phyloP scores from a whole-genome alignment of 305 asterid species.

The Fraxinus sp. region DNA sequence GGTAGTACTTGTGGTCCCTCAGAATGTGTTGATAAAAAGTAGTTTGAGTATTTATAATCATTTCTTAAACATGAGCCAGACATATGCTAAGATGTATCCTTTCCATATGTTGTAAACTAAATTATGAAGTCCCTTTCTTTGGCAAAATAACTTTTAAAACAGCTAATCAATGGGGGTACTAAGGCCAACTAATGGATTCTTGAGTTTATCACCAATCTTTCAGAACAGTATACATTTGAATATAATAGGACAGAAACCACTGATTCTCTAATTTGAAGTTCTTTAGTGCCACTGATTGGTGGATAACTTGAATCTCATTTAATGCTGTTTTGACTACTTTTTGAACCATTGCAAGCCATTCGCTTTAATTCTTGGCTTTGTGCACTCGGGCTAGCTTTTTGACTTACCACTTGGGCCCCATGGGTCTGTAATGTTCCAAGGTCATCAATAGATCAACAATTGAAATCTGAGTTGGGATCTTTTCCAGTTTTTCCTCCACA shows the following conservation, averaged over 20 bases:
- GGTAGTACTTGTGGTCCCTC: not conserved
- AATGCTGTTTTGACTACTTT: not conserved
- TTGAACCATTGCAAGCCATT: not conserved
- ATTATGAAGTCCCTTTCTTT: not conserved
- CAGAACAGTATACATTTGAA: not conserved
- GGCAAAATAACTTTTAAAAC: not conserved
- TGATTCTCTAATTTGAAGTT: not conserved
- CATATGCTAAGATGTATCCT: not conserved
- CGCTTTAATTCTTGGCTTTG: not conserved
- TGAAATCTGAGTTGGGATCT: not conserved
- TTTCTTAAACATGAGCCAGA: not conserved
- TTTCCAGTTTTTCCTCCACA: not conserved
- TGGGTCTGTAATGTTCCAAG: not conserved
- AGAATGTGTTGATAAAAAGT: not conserved
- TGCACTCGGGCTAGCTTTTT: not conserved
- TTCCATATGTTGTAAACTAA: not conserved
- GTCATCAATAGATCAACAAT: not conserved
- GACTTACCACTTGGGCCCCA: not conserved
- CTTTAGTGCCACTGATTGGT: not conserved
- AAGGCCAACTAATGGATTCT: not conserved
- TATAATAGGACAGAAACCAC: not conserved
- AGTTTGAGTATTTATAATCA: not conserved
- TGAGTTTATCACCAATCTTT: not conserved
- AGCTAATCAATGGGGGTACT: not conserved
- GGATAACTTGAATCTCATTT: not conserved